phyloP scores from a whole-genome alignment of 805 yeast genomes.

The Vanderwaltozyma tropicalis region DNA sequence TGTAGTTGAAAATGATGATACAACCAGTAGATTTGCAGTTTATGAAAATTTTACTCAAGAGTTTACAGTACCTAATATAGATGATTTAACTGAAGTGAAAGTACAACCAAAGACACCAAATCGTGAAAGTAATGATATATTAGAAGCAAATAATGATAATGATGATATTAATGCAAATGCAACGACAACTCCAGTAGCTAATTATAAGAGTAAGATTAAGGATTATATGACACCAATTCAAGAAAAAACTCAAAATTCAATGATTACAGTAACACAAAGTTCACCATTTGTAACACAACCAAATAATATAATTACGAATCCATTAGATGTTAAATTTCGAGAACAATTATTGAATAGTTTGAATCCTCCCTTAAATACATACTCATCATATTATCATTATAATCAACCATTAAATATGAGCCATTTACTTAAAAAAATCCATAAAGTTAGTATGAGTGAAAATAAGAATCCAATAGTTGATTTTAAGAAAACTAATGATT shows the following conservation, averaged over 20 bases:
- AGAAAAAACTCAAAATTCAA: slow-evolving; percentile 16
- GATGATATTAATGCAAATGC: neutral
- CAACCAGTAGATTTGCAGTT: slow-evolving; percentile 17
- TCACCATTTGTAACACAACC: slow-evolving; percentile 28
- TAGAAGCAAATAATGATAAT: neutral
- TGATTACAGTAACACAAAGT: neutral
- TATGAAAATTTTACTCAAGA: slow-evolving; percentile 31
- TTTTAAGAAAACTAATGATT: slow-evolving; percentile 26
- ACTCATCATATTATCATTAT: slow-evolving; percentile 26
- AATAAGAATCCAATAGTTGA: slow-evolving; percentile 30
- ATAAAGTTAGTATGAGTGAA: slow-evolving; percentile 30
- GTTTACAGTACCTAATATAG: slow-evolving; percentile 23
- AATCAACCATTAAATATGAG: slow-evolving; percentile 28
- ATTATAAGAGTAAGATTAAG: neutral
- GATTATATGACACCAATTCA: slow-evolving; percentile 24
- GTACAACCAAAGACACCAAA: neutral
- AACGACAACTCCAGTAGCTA: neutral
- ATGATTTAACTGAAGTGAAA: slow-evolving; percentile 31
- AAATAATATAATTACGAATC: slow-evolving; percentile 25
- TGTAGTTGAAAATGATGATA: slow-evolving; percentile 18
- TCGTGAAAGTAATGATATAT: neutral
- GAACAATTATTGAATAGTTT: slow-evolving; percentile 31
- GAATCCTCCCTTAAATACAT: slow-evolving; percentile 28
- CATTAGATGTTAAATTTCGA: slow-evolving; percentile 37
- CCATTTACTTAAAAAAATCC: slow-evolving; percentile 28